Evolutionary conservation across 768 basidiomycete genomes (phyloP).

Genomic region (Obba rivulosa): DNA sequence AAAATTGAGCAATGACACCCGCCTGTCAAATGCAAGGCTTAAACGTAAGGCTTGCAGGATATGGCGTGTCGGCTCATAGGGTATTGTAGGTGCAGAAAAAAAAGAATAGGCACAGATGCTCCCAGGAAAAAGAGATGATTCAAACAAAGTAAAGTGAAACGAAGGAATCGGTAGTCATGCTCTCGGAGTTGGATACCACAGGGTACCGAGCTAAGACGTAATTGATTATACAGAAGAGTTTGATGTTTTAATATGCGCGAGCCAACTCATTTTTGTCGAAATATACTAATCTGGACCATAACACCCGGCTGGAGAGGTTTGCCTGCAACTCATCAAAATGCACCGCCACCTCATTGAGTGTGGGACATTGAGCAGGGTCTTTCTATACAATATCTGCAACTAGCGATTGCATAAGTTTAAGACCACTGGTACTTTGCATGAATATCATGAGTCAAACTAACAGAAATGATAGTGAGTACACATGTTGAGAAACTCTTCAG

Average conservation of each 20-base stretch:
- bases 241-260: not conserved
- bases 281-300: not conserved
- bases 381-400: conserved; percentile 20
- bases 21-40: too few relatives aligned
- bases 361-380: conserved; percentile 22
- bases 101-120: too few relatives aligned
- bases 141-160: too few relatives aligned
- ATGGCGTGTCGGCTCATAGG: too few relatives aligned
- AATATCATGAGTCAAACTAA: not conserved
- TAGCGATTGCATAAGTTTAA: conserved; percentile 22
- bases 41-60: too few relatives aligned
- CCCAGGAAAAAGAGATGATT: too few relatives aligned
- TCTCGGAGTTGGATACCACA: too few relatives aligned
- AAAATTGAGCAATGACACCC: too few relatives aligned
- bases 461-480: too few relatives aligned
- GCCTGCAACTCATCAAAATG: conserved; percentile 5
- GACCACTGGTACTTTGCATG: conserved; percentile 12
- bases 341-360: conserved; percentile 12
- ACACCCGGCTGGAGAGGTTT: not conserved
- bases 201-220: conserved; percentile 1
- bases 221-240: conserved; percentile 1
- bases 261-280: not conserved
- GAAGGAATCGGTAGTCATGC: too few relatives aligned
- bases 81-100: too few relatives aligned
- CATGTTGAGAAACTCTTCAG: conserved; percentile 9